A percentile compares a stretch with the other conserved stretches of the same genome.
Evolutionary conservation across 208 protist genomes (phyloP).

Genomic region (Acanthamoeba royreba): DNA sequence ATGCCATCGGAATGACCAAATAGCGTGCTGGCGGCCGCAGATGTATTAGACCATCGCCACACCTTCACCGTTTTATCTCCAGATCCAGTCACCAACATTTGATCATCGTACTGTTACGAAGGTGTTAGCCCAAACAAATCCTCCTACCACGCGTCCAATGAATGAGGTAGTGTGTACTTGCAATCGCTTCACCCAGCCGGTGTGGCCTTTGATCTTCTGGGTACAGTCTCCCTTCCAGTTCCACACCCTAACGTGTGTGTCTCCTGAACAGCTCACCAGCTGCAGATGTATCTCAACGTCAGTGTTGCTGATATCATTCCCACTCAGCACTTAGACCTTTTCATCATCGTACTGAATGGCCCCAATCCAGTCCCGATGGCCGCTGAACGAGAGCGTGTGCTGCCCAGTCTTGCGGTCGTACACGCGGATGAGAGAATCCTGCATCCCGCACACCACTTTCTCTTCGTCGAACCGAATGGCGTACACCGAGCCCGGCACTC

Average conservation of each 20-base stretch:
- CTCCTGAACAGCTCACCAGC: constrained; percentile 29
- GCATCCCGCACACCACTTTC: constrained; percentile 26
- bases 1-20: not conserved
- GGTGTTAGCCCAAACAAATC: not conserved
- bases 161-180: not conserved
- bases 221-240: not conserved
- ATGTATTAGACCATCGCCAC: constrained; percentile 29
- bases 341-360: constrained; percentile 43
- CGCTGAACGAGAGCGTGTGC: not conserved
- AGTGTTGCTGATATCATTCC: not conserved
- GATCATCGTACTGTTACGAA: constrained; percentile 1
- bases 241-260: constrained; percentile 16
- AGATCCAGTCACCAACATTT: not conserved
- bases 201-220: constrained; percentile 36
- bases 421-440: constrained; percentile 33
- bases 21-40: not conserved
- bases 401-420: not conserved
- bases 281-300: not conserved
- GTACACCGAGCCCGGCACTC: not conserved
- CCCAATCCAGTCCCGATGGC: constrained; percentile 40
- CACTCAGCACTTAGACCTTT: not conserved
- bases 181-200: constrained; percentile 44
- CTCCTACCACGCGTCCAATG: no score
- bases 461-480: constrained; percentile 27
- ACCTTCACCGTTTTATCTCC: constrained; percentile 2